Evolutionary conservation across 2,329 filamentous ascomycete species (phyloP), one percentile per base, ranked within the genome.

Genomic region (Mycosphaerella sp.): DNA sequence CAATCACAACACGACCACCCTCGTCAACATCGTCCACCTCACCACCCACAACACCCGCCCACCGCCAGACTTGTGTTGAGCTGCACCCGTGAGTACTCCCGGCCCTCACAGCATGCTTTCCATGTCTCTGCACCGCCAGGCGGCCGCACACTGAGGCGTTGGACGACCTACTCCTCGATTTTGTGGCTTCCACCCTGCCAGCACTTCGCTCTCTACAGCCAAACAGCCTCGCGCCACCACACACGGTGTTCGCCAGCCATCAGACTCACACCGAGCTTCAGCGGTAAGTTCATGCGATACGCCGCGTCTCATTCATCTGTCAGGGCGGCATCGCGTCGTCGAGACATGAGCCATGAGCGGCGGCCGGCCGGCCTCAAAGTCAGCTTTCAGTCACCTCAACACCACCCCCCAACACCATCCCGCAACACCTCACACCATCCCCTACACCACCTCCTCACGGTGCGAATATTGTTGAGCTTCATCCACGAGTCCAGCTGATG

Each of bases 291-390:
- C 27, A n/a, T 16, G 45, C 45, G n/a, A 35, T 41, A 18, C 17
- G 34, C 36, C n/a, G 37, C 45, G 17, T n/a, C 35, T 41, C 16
- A 44, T 27, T 12, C 16, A 42, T 37, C 18, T 28, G 42, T 44
- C 27, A 46, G 43, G 46, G 52, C 52, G 52, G 28, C 46, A 44
- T 30, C 41, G 30, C n/a, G 39, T 39, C 21, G 47, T 50, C 34
- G 46, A 43, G 52, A 34, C 46, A 50, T 34, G 44, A 34, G 35
- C 36, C 35, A 25, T 16, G 18, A 32, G 44, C 21, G 10, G 34
- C 35, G 16, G 21, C 13, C 32, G 35, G 41, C 27, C 13, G 30
- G 35, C 34, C 36, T 30, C 27, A 25, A 28, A 18, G 12, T 27
- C 49, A 10, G 30, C 47, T 44, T 39, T 37, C 44, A 28, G 42